A percentile compares a stretch with the other conserved stretches of the same genome.
These are phyloP conservation scores for Sisymbrium altissimum DNA, from an alignment of 345 rosid genomes.

Conservation along the genomic window DNA sequence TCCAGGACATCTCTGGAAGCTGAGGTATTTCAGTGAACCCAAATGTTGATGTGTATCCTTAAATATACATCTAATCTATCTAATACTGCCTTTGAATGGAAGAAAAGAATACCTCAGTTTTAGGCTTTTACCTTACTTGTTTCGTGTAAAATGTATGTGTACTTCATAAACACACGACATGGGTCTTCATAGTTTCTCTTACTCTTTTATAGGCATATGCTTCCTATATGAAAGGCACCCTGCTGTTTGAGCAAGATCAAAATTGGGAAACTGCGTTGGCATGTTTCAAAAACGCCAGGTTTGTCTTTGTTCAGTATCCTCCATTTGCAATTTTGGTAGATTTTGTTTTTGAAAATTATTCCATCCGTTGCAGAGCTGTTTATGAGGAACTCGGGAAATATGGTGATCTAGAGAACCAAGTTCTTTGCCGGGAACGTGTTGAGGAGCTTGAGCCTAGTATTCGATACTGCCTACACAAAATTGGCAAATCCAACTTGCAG, in stretches of 20 bases:
- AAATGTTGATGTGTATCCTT: background rate
- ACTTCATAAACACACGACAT: background rate
- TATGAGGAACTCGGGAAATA: constrained; percentile 97
- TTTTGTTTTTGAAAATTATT: background rate
- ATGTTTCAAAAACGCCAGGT: constrained; percentile 95
- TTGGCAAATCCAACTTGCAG: constrained; percentile 85
- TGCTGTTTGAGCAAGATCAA: constrained; percentile 93
- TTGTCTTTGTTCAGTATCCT: constrained; percentile 24
- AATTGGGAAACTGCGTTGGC: constrained; percentile 91
- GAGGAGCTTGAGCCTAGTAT: constrained; percentile 97
- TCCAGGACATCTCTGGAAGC: constrained; percentile 92
- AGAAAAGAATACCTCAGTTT: constrained; percentile 4
- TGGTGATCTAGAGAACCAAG: constrained; percentile 95
- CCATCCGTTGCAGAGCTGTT: constrained; percentile 58
- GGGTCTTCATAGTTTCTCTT: constrained; percentile 17
- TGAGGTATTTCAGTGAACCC: constrained; percentile 53
- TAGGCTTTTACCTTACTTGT: constrained; percentile 5
- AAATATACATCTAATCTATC: background rate
- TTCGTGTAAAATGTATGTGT: background rate
- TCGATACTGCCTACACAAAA: constrained; percentile 87
- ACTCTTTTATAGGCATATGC: constrained; percentile 77
- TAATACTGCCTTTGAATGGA: background rate
- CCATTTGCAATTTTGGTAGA: background rate
- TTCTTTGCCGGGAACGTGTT: constrained; percentile 91
- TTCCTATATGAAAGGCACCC: constrained; percentile 92